Conservation (phyloP, 148 eudicot species). For the Spergularia bocconei region DNA sequence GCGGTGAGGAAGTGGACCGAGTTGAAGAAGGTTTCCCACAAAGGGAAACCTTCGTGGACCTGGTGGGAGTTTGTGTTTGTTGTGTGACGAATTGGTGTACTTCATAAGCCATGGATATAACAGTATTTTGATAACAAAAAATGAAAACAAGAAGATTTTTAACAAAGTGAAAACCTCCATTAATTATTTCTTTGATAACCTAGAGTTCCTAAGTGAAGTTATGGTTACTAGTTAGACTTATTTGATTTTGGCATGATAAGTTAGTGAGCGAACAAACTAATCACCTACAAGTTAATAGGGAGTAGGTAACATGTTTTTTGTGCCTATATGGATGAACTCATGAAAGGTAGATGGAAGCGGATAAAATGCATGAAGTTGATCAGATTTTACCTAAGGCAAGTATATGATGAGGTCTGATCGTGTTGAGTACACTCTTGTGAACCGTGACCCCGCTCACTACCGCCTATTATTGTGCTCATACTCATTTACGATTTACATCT, state of each 20-base stretch:
- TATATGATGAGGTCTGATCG: background rate
- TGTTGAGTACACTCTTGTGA: no score
- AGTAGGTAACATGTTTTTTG: slow-evolving; percentile 19
- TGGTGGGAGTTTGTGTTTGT: slow-evolving; percentile 55
- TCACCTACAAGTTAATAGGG: background rate
- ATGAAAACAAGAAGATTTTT: slow-evolving; percentile 33
- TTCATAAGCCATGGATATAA: slow-evolving; percentile 30
- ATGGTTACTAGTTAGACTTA: background rate
- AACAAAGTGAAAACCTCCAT: slow-evolving; percentile 39
- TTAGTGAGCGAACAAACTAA: slow-evolving; percentile 20
- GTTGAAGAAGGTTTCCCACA: slow-evolving; percentile 84
- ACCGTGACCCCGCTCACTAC: no score
- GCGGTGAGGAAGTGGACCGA: slow-evolving; percentile 75
- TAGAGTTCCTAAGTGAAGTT: background rate
- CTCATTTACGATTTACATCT: no score
- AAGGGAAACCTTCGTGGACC: slow-evolving; percentile 89
- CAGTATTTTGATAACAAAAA: slow-evolving; percentile 26
- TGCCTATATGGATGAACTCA: background rate
- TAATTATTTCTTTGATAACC: background rate
- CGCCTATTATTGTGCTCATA: no score
- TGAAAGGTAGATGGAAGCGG: slow-evolving; percentile 10
- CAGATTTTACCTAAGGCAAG: background rate
- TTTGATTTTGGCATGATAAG: slow-evolving; percentile 17
- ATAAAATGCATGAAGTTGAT: slow-evolving; percentile 19
- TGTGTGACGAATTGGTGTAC: background rate